These are phyloP conservation scores for Hypoxylon fuscum DNA, from an alignment of 495 filamentous ascomycete genomes.

Conservation along the genomic window DNA sequence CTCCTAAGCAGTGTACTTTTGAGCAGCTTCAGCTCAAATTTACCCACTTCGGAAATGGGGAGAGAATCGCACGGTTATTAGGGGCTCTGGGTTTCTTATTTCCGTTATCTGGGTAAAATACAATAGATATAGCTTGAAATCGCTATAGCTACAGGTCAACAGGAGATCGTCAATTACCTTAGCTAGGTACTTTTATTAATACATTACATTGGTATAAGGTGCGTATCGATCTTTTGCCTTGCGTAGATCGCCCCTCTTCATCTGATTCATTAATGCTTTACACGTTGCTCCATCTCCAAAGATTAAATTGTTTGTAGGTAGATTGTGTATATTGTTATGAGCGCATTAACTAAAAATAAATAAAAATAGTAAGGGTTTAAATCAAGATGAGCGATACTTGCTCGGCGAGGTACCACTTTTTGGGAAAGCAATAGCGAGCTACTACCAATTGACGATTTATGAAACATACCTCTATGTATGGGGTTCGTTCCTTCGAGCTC, in stretches of 20 bases:
- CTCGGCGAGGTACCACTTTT: conserved; percentile 13
- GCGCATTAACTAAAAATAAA: neutral
- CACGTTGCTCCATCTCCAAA: neutral
- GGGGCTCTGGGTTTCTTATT: neutral
- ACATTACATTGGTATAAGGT: conserved; percentile 1
- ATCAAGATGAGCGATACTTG: neutral
- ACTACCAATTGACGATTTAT: conserved; percentile 12
- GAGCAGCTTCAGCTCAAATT: neutral
- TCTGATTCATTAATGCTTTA: neutral
- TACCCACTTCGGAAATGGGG: neutral
- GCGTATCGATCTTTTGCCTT: neutral
- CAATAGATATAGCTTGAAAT: neutral
- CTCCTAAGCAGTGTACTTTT: conserved; percentile 2
- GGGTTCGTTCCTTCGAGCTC: conserved; percentile 29
- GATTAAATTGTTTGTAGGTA: neutral
- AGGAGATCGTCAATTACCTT: neutral
- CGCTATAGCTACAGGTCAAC: neutral
- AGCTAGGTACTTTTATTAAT: neutral
- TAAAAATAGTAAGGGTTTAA: neutral
- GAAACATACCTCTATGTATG: conserved; percentile 29
- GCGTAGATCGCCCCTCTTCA: conserved; percentile 1
- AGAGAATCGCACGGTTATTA: neutral
- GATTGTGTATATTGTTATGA: neutral
- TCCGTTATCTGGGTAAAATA: neutral
- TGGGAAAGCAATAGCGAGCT: conserved; percentile 22